These are phyloP conservation scores for Cryptococcus maquisensis DNA, from an alignment of 1,284 basidiomycete genomes.

Conservation along the genomic window DNA sequence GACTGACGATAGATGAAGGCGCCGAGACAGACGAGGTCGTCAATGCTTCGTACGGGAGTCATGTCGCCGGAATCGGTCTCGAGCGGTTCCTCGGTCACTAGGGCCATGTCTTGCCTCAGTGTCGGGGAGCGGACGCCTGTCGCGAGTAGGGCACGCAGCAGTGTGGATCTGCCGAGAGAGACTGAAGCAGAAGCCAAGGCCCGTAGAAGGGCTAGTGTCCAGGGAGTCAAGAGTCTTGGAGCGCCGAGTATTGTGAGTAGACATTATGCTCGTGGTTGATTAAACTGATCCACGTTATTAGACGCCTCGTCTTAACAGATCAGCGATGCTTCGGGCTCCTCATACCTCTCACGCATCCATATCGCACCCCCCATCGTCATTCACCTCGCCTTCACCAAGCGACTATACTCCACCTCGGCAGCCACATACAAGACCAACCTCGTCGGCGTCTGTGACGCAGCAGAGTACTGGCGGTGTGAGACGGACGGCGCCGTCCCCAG, in stretches of 20 bases:
- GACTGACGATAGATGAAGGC: slow-evolving; percentile 8
- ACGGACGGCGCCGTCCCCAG: background rate
- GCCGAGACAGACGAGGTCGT: slow-evolving; percentile 23
- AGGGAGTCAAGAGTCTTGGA: slow-evolving; percentile 20
- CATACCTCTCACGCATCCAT: background rate
- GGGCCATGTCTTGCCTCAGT: slow-evolving; percentile 15
- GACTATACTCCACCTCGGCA: background rate
- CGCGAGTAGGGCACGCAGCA: background rate
- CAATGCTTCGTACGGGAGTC: slow-evolving; percentile 18
- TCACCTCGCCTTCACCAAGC: background rate
- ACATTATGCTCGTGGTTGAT: background rate
- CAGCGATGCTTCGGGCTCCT: slow-evolving; percentile 33
- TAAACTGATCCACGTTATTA: slow-evolving; percentile 4
- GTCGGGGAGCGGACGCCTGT: background rate
- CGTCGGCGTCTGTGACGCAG: background rate
- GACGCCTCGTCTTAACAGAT: slow-evolving; percentile 36
- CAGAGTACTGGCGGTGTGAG: background rate
- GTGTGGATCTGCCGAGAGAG: background rate
- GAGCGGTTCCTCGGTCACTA: slow-evolving; percentile 4
- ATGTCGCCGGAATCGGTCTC: background rate
- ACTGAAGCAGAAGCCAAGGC: slow-evolving; percentile 1
- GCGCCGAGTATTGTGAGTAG: slow-evolving; percentile 27
- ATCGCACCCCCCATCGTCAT: background rate
- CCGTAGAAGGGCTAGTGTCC: slow-evolving; percentile 10
- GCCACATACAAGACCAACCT: background rate